Base-by-base conservation (phyloP, 2,329 filamentous ascomycete species). In the Aurifilum marmelostoma region DNA sequence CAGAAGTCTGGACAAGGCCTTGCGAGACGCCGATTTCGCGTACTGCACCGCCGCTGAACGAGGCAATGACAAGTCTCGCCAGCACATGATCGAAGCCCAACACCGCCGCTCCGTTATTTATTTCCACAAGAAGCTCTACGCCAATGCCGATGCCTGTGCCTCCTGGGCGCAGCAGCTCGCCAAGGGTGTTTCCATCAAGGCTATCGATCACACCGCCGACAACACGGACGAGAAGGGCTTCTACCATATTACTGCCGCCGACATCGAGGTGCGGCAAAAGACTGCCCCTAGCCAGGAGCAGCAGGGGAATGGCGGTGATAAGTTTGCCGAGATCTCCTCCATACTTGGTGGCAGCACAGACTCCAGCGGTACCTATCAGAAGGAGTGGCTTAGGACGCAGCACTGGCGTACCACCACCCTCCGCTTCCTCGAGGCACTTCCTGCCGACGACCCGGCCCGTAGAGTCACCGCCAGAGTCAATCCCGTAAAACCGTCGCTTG, bases 21-120 rank as follows among this genome's bases (percentile, higher is more conserved):
- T 96, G 59, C 83, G 81, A 52, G 92, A 94, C 78, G 89, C 91
- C 50, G 88, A 93, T 71, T 83, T 85, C 62, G 92, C 89, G 2
- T 85, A 91, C 66, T 80, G 85, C 50, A 80, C 85, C 4, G 91
- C 90, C 2, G 82, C 82, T 34, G 84, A 90, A 71, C 91, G 95
- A 54, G 92, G 87, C 41, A 91, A 90, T 75, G 71, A 74, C 43
- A 75, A 73, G 68, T 75, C 73, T 12, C 88, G 92, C 64, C 88
- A 93, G 72, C 85, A 91, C 39, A 93, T 97, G 78, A 85, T 89
- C 60, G 88, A 93, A n/a, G 91, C 92, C 1, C 93, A 97, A 75
- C 88, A 96, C 75, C 89, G 94, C 73, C 88, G 95, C 50, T 92
- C 88, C 6, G 88, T 97, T 16, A 87, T 91, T 14, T 84, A 95